Base-by-base conservation (phyloP, 805 yeast genomes). In the Myxozyma mucilagina region DNA sequence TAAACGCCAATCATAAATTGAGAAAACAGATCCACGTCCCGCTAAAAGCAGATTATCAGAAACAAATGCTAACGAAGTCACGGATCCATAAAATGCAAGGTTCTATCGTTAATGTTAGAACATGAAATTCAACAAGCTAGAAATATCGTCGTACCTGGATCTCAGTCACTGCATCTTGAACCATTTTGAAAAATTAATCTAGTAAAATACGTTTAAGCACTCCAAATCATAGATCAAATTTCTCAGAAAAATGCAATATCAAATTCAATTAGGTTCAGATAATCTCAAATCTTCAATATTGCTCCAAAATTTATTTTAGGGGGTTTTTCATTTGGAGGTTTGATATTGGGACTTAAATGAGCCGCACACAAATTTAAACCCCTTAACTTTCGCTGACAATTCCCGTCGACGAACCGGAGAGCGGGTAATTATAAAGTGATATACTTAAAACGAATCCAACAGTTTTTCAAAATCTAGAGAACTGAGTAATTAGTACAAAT, bases 1-100 rank as follows among this genome's bases (percentile, higher is more conserved):
- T 0, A 76, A 70, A 14, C 66, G 69, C 69, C 82, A 77, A 63
- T 82, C 76, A 71, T 82, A 87, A 1, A 84, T 74, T 66, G 82
- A 81, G 56, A 91, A 70, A 11, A 72, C 72, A 1, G 94, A 87
- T 0, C 97, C 97, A 64, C 84, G 82, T 0, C 93, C 97, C 1
- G 84, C 85, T 5, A 83, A 72, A 0, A 86, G 72, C 0, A 76
- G 66, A 39, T 73, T 74, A 2, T 77, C 70, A 4, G 60, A 61
- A 9, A 72, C 67, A 64, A 81, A 80, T 65, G 78, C 80, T 41
- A 89, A 76, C 2, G 88, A 82, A 1, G 94, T 83, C 0, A 89
- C 84, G 0, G 97, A 94, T 0, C 96, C 92, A 67, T 80, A 77
- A 65, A 61, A 63, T 13, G 56, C 53, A 29, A 53, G 51, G n/a